Conservation (phyloP, 2,329 filamentous ascomycete genomes). For the Xylaria arbuscula region DNA sequence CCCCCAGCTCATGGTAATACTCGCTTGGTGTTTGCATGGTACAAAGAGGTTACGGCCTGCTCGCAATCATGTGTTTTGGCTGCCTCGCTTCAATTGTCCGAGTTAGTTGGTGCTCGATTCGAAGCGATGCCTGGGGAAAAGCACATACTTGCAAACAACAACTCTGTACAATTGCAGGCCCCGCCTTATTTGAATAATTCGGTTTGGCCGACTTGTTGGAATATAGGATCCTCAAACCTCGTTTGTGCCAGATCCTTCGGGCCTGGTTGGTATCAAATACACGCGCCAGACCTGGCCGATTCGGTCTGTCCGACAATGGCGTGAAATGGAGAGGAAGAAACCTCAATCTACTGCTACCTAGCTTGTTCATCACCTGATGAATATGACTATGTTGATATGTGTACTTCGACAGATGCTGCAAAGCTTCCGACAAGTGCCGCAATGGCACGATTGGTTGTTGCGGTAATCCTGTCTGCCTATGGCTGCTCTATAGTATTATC, state of each 20-base stretch:
- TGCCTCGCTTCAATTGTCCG: conserved; percentile 32
- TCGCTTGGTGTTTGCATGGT: conserved; percentile 30
- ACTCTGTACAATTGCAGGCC: neutral
- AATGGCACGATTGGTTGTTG: neutral
- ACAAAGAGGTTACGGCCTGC: conserved; percentile 16
- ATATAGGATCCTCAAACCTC: conserved; percentile 20
- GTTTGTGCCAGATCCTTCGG: conserved; percentile 19
- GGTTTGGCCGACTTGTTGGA: conserved; percentile 28
- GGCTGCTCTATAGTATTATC: neutral
- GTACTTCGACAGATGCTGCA: neutral
- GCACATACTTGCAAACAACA: neutral
- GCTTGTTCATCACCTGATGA: conserved; percentile 5
- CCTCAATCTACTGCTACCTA: neutral
- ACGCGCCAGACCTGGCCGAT: conserved; percentile 12
- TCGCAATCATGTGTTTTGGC: conserved; percentile 4
- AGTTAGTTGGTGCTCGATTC: conserved; percentile 18
- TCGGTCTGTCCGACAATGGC: conserved; percentile 31
- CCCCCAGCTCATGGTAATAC: conserved; percentile 14
- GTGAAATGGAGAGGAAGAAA: neutral
- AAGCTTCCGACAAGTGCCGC: neutral
- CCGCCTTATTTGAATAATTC: conserved; percentile 4
- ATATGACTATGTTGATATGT: neutral
- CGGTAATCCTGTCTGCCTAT: conserved; percentile 6
- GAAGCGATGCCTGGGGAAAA: neutral
- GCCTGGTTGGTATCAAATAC: conserved; percentile 16